Percentiles rank a stretch among this genome's conserved stretches.
Conservation (phyloP, 2,329 filamentous ascomycete species). For the Penicillium sp. region DNA sequence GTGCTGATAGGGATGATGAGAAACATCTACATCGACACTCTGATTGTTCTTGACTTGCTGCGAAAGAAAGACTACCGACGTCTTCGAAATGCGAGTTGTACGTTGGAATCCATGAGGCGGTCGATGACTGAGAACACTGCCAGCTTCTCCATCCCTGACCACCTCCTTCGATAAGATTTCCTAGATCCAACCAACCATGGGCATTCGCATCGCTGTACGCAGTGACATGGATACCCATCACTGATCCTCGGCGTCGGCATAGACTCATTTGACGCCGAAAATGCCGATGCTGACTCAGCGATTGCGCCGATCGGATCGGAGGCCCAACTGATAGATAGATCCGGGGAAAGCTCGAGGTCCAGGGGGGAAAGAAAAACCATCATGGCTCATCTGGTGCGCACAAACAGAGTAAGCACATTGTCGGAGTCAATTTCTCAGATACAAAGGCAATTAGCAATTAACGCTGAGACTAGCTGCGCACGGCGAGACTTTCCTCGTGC, state of each 20-base stretch:
- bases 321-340: background rate
- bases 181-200: background rate
- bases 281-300: constrained; percentile 13
- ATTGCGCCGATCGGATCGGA: background rate
- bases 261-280: background rate
- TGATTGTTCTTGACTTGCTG: background rate
- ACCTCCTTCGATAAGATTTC: background rate
- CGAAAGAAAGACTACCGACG: background rate
- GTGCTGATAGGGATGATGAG: too few species aligned
- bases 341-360: background rate
- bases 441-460: background rate
- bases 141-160: too few species aligned
- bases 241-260: background rate
- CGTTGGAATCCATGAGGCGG: background rate
- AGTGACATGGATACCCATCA: too few species aligned
- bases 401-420: constrained; percentile 6
- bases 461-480: background rate
- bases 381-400: constrained; percentile 15
- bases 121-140: too few species aligned
- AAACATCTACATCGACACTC: background rate
- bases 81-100: background rate
- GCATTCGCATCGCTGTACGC: too few species aligned
- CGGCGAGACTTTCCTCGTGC: background rate
- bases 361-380: background rate
- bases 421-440: too few species aligned